A percentile compares a stretch with the other conserved stretches of the same genome.
These are phyloP conservation scores for Diaporthe capsici DNA, from an alignment of 2,329 filamentous ascomycete species.

Conservation along the genomic window DNA sequence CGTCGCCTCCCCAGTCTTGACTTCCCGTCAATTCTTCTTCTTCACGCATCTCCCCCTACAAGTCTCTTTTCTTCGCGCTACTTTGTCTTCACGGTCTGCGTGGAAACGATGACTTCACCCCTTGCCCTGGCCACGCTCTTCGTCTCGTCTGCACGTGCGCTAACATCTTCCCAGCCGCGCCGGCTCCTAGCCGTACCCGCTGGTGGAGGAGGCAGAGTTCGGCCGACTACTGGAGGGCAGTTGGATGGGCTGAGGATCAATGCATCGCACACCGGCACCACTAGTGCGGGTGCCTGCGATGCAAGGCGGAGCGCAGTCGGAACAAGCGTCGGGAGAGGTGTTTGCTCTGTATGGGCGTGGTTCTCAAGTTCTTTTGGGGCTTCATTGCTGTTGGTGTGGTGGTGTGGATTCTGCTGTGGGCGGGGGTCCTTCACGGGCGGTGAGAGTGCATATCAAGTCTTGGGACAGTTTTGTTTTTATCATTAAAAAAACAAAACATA, in stretches of 20 bases:
- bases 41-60: not conserved
- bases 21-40: too few relatives aligned
- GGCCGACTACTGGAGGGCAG: not conserved
- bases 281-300: conserved; percentile 11
- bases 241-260: conserved; percentile 1
- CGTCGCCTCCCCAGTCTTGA: too few relatives aligned
- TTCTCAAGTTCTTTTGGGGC: not conserved
- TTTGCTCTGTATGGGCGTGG: not conserved
- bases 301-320: conserved; percentile 4
- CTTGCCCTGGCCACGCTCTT: not conserved
- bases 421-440: not conserved
- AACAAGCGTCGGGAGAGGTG: not conserved
- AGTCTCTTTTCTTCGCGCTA: not conserved
- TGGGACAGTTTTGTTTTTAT: not conserved
- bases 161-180: not conserved
- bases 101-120: not conserved
- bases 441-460: not conserved
- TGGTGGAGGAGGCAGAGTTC: not conserved
- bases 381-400: not conserved
- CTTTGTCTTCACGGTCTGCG: not conserved
- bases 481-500: not conserved
- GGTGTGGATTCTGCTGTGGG: not conserved
- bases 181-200: not conserved
- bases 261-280: not conserved
- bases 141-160: not conserved